These are phyloP conservation scores for Triticum monococcum DNA, from an alignment of 176 grass and related monocot species.

Conservation along the genomic window DNA sequence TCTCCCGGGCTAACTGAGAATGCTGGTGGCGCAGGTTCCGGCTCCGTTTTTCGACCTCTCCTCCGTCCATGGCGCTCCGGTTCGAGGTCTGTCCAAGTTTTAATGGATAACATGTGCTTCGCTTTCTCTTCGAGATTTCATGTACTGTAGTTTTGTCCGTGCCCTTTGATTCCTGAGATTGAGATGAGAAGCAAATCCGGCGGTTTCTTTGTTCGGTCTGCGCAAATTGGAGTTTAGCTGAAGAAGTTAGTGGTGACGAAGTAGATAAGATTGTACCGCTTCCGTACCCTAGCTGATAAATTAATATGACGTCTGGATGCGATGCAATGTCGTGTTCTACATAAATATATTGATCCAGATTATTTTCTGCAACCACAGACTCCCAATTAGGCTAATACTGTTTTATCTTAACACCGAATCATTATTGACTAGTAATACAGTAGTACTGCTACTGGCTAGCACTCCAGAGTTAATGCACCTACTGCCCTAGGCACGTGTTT, in stretches of 20 bases:
- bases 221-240: not conserved
- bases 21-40: not conserved
- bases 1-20: not conserved
- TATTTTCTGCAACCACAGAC: slow-evolving; percentile 10
- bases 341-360: not conserved
- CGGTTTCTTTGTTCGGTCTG: not conserved
- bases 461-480: not conserved
- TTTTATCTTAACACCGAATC: not conserved
- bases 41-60: not conserved
- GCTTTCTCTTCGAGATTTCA: not conserved
- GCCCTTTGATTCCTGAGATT: not conserved
- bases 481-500: slow-evolving; percentile 25
- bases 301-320: not conserved
- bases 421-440: not conserved
- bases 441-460: not conserved
- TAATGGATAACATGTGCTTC: not conserved
- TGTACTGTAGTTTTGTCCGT: not conserved
- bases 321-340: not conserved
- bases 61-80: slow-evolving; percentile 57
- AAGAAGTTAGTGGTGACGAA: slow-evolving; percentile 10
- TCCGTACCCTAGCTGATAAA: not conserved
- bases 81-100: slow-evolving; percentile 52
- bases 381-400: not conserved
- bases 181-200: not conserved
- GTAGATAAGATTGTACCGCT: slow-evolving; percentile 19